phyloP scores from a whole-genome alignment of 441 rosid genomes.

The Melastoma candidum region DNA sequence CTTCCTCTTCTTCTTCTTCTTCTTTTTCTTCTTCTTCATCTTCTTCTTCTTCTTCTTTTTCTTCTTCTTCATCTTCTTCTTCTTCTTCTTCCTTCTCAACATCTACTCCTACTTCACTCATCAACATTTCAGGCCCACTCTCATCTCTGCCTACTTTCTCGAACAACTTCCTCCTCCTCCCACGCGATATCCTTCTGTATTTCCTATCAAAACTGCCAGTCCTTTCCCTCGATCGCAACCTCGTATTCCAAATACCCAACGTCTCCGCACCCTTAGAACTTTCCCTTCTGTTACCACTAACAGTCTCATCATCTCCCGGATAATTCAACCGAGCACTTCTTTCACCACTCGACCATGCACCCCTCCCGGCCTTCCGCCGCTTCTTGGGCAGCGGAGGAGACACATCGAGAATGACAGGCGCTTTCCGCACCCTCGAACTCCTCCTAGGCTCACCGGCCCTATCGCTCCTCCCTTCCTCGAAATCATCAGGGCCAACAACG shows the following conservation, averaged over 20 bases:
- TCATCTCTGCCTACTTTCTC: constrained; percentile 14
- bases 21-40: no score
- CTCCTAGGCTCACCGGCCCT: constrained; percentile 41
- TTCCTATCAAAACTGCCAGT: constrained; percentile 19
- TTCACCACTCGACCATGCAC: constrained; percentile 13
- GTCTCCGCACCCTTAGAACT: constrained; percentile 23
- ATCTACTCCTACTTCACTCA: constrained; percentile 7
- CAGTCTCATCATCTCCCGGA: constrained; percentile 19
- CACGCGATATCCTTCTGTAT: constrained; percentile 13
- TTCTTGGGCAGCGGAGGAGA: constrained; percentile 74
- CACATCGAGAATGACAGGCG: constrained; percentile 65
- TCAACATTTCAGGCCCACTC: constrained; percentile 4
- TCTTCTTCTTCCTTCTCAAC: neutral
- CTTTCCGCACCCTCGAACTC: constrained; percentile 64
- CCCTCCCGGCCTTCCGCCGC: constrained; percentile 33
- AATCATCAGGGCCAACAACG: constrained; percentile 15
- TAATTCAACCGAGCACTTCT: constrained; percentile 14
- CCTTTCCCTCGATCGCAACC: constrained; percentile 57
- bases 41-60: no score
- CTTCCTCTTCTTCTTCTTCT: no score
- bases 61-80: no score
- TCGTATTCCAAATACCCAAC: constrained; percentile 51
- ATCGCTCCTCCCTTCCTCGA: constrained; percentile 13
- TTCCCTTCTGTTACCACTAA: constrained; percentile 10
- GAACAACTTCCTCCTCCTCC: constrained; percentile 48